phyloP scores from a whole-genome alignment of 768 basidiomycete genomes.

The Rhodotorula toruloides region DNA sequence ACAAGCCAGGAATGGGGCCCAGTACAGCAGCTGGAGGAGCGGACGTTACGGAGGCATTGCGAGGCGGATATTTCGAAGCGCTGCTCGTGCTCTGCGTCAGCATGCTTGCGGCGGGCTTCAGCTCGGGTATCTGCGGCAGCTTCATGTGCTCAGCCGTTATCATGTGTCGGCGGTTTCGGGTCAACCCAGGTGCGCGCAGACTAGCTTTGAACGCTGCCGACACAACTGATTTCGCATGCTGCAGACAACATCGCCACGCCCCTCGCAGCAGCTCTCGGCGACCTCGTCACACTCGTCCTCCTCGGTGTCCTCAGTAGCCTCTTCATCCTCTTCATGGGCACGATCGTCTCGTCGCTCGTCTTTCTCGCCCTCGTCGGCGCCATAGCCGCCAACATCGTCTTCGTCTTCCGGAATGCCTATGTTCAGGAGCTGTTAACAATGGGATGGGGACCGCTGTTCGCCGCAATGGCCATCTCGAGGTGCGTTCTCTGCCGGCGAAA shows the following conservation, averaged over 20 bases:
- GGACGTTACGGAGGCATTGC: slow-evolving; percentile 7
- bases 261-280: slow-evolving; percentile 84
- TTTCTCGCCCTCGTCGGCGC: slow-evolving; percentile 52
- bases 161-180: slow-evolving; percentile 64
- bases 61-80: slow-evolving; percentile 48
- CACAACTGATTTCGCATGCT: background rate
- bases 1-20: slow-evolving; percentile 8
- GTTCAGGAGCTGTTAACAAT: slow-evolving; percentile 68
- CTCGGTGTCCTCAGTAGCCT: slow-evolving; percentile 54
- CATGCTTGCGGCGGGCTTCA: slow-evolving; percentile 58
- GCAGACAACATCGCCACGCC: slow-evolving; percentile 94
- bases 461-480: slow-evolving; percentile 65
- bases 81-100: slow-evolving; percentile 49
- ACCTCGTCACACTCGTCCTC: slow-evolving; percentile 80
- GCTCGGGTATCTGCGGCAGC: slow-evolving; percentile 72
- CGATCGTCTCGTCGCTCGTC: slow-evolving; percentile 57
- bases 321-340: slow-evolving; percentile 38
- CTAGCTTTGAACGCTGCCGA: background rate
- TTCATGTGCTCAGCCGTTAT: slow-evolving; percentile 87
- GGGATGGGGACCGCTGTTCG: slow-evolving; percentile 85
- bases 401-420: slow-evolving; percentile 62
- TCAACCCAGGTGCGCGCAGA: slow-evolving; percentile 68
- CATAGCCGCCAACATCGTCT: slow-evolving; percentile 55
- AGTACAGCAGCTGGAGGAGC: background rate
- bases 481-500: background rate